These are phyloP conservation scores for Fraxinus angustifolia DNA, from an alignment of 305 asterid species.

Conservation along the genomic window DNA sequence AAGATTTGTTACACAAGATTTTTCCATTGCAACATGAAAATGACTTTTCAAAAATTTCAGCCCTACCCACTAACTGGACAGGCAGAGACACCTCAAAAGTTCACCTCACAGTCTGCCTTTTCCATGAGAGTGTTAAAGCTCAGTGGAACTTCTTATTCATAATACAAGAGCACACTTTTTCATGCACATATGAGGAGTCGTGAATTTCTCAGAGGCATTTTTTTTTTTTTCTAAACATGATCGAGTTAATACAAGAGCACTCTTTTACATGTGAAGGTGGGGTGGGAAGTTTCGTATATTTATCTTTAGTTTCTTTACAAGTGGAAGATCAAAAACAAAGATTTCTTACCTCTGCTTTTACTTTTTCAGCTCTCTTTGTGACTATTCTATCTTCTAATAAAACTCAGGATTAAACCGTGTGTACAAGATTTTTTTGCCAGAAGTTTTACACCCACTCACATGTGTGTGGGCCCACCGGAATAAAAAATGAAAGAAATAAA, in stretches of 20 bases:
- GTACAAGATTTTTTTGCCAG: no score
- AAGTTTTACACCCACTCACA: no score
- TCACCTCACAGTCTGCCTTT: slow-evolving; percentile 19
- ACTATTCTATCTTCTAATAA: slow-evolving; percentile 86
- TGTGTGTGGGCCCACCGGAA: no score
- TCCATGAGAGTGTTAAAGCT: slow-evolving; percentile 20
- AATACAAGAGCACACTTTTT: slow-evolving; percentile 31
- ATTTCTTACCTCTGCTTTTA: slow-evolving; percentile 50
- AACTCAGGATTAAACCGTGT: no score
- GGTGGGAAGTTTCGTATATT: slow-evolving; percentile 31
- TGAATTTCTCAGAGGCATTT: neutral
- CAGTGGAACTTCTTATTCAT: slow-evolving; percentile 21
- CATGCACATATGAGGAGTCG: slow-evolving; percentile 32
- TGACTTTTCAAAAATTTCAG: slow-evolving; percentile 34
- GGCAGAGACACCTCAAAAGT: slow-evolving; percentile 34
- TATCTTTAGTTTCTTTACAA: slow-evolving; percentile 35
- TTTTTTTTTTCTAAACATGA: neutral
- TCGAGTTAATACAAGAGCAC: slow-evolving; percentile 44
- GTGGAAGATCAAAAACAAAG: slow-evolving; percentile 81
- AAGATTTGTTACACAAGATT: neutral
- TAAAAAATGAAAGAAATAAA: no score
- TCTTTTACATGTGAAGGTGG: slow-evolving; percentile 58
- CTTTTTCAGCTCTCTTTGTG: slow-evolving; percentile 62
- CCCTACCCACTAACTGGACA: slow-evolving; percentile 22
- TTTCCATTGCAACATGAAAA: slow-evolving; percentile 26